Evolutionary conservation across 225 moss, liverwort and hornwort genomes (phyloP).

Genomic region (Pseudoscleropodium purum): DNA sequence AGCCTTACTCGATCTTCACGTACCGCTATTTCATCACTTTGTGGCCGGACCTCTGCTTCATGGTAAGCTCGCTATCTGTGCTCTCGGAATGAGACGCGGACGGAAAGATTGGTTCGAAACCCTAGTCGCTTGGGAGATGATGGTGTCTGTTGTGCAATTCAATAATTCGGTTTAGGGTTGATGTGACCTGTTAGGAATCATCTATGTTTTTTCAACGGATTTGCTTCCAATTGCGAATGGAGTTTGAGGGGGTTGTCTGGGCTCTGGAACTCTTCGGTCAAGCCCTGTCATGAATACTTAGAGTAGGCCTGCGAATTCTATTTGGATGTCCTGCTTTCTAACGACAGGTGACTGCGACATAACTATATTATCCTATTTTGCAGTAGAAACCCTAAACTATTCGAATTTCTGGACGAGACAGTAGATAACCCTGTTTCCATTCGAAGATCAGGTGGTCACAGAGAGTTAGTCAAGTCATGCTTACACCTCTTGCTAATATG

Average conservation of each 20-base stretch:
- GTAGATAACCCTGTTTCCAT: background rate
- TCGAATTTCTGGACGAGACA: background rate
- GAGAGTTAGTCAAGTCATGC: background rate
- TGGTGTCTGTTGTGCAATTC: background rate
- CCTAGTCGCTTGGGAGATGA: background rate
- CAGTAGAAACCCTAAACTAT: background rate
- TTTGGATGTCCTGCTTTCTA: background rate
- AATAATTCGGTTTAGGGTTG: background rate
- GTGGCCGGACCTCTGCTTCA: slow-evolving; percentile 97
- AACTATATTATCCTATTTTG: background rate
- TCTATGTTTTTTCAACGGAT: background rate
- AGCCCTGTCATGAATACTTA: background rate
- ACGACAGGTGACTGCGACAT: background rate
- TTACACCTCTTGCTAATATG: background rate
- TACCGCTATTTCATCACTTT: slow-evolving; percentile 96
- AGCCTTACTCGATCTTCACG: slow-evolving; percentile 98
- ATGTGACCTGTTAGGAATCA: background rate
- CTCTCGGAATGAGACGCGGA: background rate
- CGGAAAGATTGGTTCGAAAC: background rate
- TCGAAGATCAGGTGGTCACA: background rate
- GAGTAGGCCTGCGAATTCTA: background rate
- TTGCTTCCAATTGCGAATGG: background rate
- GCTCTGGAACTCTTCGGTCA: background rate
- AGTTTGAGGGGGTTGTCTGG: background rate
- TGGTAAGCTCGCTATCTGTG: slow-evolving; percentile 27